These are phyloP conservation scores for Zymoseptoria crescenta DNA, from an alignment of 2,329 filamentous ascomycete genomes.

Conservation along the genomic window DNA sequence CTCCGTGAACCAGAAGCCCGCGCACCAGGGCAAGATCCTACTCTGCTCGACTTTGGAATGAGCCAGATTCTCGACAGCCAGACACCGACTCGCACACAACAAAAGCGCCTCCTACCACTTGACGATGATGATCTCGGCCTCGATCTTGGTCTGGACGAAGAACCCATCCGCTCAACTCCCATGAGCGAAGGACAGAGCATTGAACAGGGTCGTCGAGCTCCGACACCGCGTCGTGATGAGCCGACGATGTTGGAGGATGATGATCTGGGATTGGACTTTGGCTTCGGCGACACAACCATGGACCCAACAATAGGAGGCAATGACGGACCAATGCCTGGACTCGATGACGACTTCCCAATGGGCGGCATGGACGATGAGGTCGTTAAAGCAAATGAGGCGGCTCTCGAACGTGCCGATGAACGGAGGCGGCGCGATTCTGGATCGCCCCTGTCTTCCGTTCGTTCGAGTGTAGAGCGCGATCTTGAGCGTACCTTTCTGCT, in stretches of 20 bases:
- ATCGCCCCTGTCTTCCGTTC: constrained; percentile 49
- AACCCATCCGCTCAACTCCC: constrained; percentile 30
- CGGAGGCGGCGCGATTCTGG: constrained; percentile 38
- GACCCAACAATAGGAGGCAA: constrained; percentile 15
- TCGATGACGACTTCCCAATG: constrained; percentile 36
- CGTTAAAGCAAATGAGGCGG: constrained; percentile 34
- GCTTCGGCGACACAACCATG: constrained; percentile 29
- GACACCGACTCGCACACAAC: constrained; percentile 21
- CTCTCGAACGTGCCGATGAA: constrained; percentile 37
- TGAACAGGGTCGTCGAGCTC: constrained; percentile 84
- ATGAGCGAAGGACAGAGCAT: constrained; percentile 47
- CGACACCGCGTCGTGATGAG: constrained; percentile 51
- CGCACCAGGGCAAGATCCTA: constrained; percentile 34
- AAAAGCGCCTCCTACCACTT: constrained; percentile 35
- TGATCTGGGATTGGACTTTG: constrained; percentile 44
- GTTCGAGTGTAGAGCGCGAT: constrained; percentile 48
- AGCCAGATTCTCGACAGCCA: constrained; percentile 63
- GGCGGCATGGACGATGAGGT: constrained; percentile 34
- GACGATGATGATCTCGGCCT: constrained; percentile 53
- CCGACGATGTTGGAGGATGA: constrained; percentile 50
- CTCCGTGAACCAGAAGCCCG: constrained; percentile 37
- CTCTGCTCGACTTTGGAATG: constrained; percentile 48
- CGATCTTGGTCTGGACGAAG: constrained; percentile 48
- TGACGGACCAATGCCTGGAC: constrained; percentile 19
- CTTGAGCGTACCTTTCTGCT: constrained; percentile 53